Percentiles rank a stretch among this genome's conserved stretches.
These are phyloP conservation scores for Cordyceps javanica DNA, from an alignment of 2,329 filamentous ascomycete genomes.

Conservation along the genomic window DNA sequence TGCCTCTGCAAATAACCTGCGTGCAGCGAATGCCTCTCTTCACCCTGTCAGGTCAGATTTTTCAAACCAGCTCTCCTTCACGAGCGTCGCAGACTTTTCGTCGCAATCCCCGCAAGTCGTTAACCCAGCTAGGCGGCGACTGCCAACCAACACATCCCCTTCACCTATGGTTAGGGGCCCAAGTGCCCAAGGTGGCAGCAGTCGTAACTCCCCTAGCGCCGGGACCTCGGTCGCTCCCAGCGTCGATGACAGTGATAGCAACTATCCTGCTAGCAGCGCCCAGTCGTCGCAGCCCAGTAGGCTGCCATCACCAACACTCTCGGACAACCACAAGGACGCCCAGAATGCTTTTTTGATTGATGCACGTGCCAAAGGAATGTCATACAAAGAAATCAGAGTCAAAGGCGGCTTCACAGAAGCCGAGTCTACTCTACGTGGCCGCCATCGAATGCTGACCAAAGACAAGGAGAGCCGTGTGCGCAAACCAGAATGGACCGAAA, in stretches of 20 bases:
- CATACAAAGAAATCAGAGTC: slow-evolving; percentile 58
- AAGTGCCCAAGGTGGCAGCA: neutral
- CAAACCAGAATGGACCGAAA: slow-evolving; percentile 56
- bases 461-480: slow-evolving; percentile 54
- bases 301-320: neutral
- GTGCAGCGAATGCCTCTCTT: neutral
- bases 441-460: slow-evolving; percentile 61
- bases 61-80: neutral
- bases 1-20: neutral
- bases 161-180: neutral
- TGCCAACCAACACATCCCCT: neutral
- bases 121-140: neutral
- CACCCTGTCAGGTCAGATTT: neutral
- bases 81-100: neutral
- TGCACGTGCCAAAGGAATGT: slow-evolving; percentile 49
- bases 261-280: neutral
- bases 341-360: slow-evolving; percentile 39
- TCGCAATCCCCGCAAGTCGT: neutral
- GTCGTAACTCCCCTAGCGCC: neutral
- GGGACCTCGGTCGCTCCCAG: neutral
- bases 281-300: neutral
- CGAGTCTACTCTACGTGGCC: slow-evolving; percentile 66
- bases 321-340: neutral
- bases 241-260: slow-evolving; percentile 1
- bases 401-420: slow-evolving; percentile 53